phyloP scores from a whole-genome alignment of 768 basidiomycete species.

The Kwoniella sp. region DNA sequence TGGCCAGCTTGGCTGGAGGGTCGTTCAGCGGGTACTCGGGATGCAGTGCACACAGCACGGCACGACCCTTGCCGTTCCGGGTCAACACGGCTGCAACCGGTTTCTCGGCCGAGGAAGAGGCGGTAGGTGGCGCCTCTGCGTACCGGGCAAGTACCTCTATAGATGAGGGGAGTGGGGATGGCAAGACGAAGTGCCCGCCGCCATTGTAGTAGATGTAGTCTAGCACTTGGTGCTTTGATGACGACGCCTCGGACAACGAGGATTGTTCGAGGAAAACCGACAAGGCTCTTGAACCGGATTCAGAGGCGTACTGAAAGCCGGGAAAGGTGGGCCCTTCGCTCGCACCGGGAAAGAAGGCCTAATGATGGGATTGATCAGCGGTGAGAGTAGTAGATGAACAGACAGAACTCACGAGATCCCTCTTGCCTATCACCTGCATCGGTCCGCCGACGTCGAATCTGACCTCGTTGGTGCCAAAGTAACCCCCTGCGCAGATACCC shows the following conservation, averaged over 20 bases:
- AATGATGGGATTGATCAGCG: not conserved
- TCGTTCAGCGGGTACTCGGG: slow-evolving; percentile 57
- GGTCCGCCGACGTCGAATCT: slow-evolving; percentile 52
- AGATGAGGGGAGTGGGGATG: slow-evolving; percentile 12
- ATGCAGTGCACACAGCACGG: slow-evolving; percentile 59
- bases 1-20: slow-evolving; percentile 37
- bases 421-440: slow-evolving; percentile 51
- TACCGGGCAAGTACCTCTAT: slow-evolving; percentile 52
- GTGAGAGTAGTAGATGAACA: not conserved
- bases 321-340: slow-evolving; percentile 53
- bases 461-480: slow-evolving; percentile 54
- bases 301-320: slow-evolving; percentile 53
- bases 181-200: slow-evolving; percentile 52
- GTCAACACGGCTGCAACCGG: slow-evolving; percentile 52
- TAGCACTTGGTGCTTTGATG: slow-evolving; percentile 12
- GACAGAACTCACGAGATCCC: slow-evolving; percentile 49
- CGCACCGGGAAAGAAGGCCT: slow-evolving; percentile 53
- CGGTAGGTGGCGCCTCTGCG: slow-evolving; percentile 9
- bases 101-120: slow-evolving; percentile 8
- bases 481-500: slow-evolving; percentile 62
- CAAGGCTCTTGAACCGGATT: slow-evolving; percentile 53
- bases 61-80: slow-evolving; percentile 55
- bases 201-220: slow-evolving; percentile 55
- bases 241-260: slow-evolving; percentile 14
- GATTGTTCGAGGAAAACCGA: slow-evolving; percentile 37